A percentile compares a stretch with the other conserved stretches of the same genome.
phyloP scores from a whole-genome alignment of 371 early-diverging fungal genomes.

The Rhizopus stolonifer region DNA sequence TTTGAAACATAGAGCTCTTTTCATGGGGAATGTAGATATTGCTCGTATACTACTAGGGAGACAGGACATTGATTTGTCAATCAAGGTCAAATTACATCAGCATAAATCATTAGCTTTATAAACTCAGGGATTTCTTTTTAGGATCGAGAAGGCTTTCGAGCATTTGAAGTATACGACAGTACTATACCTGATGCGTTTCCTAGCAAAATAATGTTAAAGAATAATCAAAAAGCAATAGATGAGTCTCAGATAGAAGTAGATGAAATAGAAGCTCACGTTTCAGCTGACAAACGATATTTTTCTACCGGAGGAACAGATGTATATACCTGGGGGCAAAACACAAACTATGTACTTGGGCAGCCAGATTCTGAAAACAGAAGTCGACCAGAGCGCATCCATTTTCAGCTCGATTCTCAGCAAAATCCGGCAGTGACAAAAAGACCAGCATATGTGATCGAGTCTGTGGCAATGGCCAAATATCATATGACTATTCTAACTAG shows the following conservation, averaged over 20 bases:
- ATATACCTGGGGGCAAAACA: slow-evolving; percentile 79
- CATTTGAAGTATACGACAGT: slow-evolving; percentile 30
- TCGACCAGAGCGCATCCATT: slow-evolving; percentile 63
- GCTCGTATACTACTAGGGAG: slow-evolving; percentile 55
- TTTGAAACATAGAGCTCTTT: slow-evolving; percentile 48
- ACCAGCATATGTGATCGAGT: slow-evolving; percentile 34
- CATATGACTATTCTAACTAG: slow-evolving; percentile 66
- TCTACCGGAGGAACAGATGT: slow-evolving; percentile 51
- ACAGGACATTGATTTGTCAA: slow-evolving; percentile 52
- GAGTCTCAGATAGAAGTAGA: neutral
- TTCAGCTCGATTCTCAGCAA: slow-evolving; percentile 40
- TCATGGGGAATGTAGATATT: slow-evolving; percentile 62
- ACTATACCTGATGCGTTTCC: slow-evolving; percentile 19
- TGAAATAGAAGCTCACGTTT: neutral
- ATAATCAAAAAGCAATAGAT: neutral
- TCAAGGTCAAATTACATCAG: slow-evolving; percentile 36
- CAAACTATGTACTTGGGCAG: slow-evolving; percentile 70
- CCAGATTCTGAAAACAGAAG: slow-evolving; percentile 64
- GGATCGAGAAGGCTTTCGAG: slow-evolving; percentile 35
- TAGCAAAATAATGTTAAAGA: neutral
- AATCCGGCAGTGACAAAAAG: slow-evolving; percentile 24
- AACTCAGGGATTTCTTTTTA: neutral
- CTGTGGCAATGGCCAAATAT: slow-evolving; percentile 66
- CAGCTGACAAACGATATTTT: neutral
- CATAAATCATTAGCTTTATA: neutral